phyloP scores from a whole-genome alignment of 2,329 filamentous ascomycete genomes.

The Coleophoma crateriformis region DNA sequence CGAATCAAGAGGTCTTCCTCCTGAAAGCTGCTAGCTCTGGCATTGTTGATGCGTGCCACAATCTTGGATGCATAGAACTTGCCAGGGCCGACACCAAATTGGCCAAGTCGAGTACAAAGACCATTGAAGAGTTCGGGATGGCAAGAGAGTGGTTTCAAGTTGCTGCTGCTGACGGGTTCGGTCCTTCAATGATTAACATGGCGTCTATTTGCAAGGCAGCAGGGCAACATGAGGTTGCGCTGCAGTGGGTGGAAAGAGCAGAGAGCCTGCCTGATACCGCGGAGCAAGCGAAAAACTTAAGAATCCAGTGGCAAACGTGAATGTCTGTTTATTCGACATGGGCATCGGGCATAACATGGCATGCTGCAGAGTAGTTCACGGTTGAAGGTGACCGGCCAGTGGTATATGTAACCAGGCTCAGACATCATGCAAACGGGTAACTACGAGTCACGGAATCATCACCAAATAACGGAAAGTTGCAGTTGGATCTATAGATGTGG shows the following conservation, averaged over 20 bases:
- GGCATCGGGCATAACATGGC: no score
- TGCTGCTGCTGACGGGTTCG: constrained; percentile 19
- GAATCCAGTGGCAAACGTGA: background rate
- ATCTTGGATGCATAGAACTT: constrained; percentile 21
- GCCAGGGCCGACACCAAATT: constrained; percentile 6
- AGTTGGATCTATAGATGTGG: no score
- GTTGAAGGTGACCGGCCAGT: no score
- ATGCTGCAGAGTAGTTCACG: no score
- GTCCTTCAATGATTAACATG: constrained; percentile 21
- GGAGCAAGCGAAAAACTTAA: constrained; percentile 5
- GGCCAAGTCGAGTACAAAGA: constrained; percentile 1
- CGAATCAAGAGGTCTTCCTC: constrained; percentile 16
- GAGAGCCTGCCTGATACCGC: constrained; percentile 5
- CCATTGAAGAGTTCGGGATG: constrained; percentile 17
- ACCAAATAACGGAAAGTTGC: no score
- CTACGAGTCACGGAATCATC: no score
- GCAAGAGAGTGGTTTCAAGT: constrained; percentile 23
- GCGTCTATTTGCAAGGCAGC: constrained; percentile 17
- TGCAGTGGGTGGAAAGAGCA: constrained; percentile 18
- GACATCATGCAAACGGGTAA: no score
- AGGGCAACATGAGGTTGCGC: constrained; percentile 10
- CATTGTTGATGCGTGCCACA: constrained; percentile 22
- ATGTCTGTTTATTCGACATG: no score
- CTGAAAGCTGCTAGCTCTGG: constrained; percentile 24
- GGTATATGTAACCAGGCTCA: no score